Conservation (phyloP, 768 basidiomycete genomes). For the Tylopilus sp. region DNA sequence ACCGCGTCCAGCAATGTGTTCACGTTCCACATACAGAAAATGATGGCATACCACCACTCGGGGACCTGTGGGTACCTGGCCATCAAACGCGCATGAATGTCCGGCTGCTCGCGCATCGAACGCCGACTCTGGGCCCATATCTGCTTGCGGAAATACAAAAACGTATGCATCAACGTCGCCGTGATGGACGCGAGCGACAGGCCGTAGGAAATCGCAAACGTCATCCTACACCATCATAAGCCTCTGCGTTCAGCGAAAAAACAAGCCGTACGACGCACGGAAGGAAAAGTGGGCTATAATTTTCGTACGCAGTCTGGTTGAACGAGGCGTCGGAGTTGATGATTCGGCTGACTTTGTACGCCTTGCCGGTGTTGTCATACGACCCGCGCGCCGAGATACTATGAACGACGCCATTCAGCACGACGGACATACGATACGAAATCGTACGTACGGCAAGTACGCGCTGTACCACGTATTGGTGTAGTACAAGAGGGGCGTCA, state of each 20-base stretch:
- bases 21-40: slow-evolving; percentile 23
- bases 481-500: slow-evolving; percentile 64
- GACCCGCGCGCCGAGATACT: slow-evolving; percentile 62
- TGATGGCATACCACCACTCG: slow-evolving; percentile 52
- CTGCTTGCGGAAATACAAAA: slow-evolving; percentile 74
- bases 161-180: slow-evolving; percentile 67
- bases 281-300: slow-evolving; percentile 62
- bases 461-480: slow-evolving; percentile 60
- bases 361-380: slow-evolving; percentile 57
- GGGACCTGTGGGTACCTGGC: slow-evolving; percentile 53
- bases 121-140: slow-evolving; percentile 70
- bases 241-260: background rate
- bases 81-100: slow-evolving; percentile 65
- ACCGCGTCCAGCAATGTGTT: background rate
- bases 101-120: slow-evolving; percentile 74
- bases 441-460: slow-evolving; percentile 48
- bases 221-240: slow-evolving; percentile 32
- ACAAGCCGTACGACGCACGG: slow-evolving; percentile 29
- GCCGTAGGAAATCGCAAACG: slow-evolving; percentile 77
- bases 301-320: slow-evolving; percentile 50
- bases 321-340: slow-evolving; percentile 52
- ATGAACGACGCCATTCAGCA: background rate
- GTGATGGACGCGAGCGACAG: slow-evolving; percentile 83
- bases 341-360: slow-evolving; percentile 59
- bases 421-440: background rate